These are phyloP conservation scores for Phytophthora chlamydospora DNA, from an alignment of 352 stramenopile genomes.

Conservation along the genomic window DNA sequence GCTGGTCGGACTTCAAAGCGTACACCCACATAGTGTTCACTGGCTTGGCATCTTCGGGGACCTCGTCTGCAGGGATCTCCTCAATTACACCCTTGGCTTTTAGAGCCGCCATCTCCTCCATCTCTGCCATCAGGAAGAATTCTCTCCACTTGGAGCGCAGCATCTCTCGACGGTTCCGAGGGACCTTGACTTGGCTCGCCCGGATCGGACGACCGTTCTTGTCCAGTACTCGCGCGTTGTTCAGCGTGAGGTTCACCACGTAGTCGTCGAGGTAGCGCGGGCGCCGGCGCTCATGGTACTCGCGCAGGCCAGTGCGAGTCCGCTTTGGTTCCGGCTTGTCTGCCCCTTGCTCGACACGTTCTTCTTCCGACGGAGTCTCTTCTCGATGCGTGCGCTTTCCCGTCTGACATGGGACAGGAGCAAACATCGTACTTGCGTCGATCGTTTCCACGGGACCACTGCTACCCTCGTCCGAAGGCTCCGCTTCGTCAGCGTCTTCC, in stretches of 20 bases:
- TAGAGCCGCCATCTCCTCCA: not conserved
- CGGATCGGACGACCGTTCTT: not conserved
- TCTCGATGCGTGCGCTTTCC: constrained; percentile 15
- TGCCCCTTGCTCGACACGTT: constrained; percentile 1
- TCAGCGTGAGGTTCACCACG: too few relatives aligned
- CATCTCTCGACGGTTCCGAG: not conserved
- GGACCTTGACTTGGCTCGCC: not conserved
- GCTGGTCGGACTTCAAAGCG: constrained; percentile 21
- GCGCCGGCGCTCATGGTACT: too few relatives aligned
- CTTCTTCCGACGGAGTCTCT: constrained; percentile 11
- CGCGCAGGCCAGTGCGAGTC: constrained; percentile 4
- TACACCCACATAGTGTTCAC: constrained; percentile 21
- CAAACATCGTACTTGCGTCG: not conserved
- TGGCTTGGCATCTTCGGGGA: not conserved
- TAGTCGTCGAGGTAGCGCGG: too few relatives aligned
- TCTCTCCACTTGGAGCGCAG: not conserved
- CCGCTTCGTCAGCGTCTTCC: not conserved
- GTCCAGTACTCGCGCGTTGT: not conserved
- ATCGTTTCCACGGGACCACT: not conserved
- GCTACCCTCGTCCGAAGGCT: not conserved
- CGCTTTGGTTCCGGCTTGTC: not conserved
- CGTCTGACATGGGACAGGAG: not conserved
- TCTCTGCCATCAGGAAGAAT: not conserved
- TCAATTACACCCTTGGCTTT: constrained; percentile 2
- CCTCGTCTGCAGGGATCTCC: not conserved